Conservation (phyloP, 2,329 filamentous ascomycete species). For the Penicillium sp. region DNA sequence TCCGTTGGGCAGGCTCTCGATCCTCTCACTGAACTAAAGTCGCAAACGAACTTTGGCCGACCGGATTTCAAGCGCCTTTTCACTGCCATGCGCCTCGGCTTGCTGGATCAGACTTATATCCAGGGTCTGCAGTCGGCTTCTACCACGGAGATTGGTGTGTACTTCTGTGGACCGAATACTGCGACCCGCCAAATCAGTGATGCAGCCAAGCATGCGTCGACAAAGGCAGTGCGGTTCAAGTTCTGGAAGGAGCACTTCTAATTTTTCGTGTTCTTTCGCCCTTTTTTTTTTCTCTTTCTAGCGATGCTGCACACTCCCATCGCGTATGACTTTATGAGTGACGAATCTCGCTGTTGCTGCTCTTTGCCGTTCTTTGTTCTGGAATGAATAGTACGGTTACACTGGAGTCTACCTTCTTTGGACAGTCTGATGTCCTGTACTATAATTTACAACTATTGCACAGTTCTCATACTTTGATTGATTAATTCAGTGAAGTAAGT, state of each 20-base stretch:
- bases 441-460: conserved; percentile 13
- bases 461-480: neutral
- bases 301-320: conserved; percentile 4
- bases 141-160: conserved; percentile 88
- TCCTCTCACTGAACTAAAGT: conserved; percentile 86
- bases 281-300: neutral
- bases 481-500: neutral
- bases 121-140: conserved; percentile 74
- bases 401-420: conserved; percentile 7
- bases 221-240: conserved; percentile 82
- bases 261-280: conserved; percentile 5
- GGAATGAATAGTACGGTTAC: neutral
- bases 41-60: conserved; percentile 90
- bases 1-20: conserved; percentile 85
- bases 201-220: conserved; percentile 72
- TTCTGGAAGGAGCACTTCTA: conserved; percentile 96
- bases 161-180: conserved; percentile 90
- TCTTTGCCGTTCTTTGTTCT: conserved; percentile 3
- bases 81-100: conserved; percentile 81
- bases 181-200: conserved; percentile 80
- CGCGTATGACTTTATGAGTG: conserved; percentile 24
- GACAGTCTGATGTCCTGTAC: conserved; percentile 19
- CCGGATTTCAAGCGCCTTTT: conserved; percentile 86
- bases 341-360: conserved; percentile 21
- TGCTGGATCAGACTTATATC: conserved; percentile 82